A percentile compares a stretch with the other conserved stretches of the same genome.
Conservation (phyloP, 495 filamentous ascomycete genomes). For the Rusavskia elegans region DNA sequence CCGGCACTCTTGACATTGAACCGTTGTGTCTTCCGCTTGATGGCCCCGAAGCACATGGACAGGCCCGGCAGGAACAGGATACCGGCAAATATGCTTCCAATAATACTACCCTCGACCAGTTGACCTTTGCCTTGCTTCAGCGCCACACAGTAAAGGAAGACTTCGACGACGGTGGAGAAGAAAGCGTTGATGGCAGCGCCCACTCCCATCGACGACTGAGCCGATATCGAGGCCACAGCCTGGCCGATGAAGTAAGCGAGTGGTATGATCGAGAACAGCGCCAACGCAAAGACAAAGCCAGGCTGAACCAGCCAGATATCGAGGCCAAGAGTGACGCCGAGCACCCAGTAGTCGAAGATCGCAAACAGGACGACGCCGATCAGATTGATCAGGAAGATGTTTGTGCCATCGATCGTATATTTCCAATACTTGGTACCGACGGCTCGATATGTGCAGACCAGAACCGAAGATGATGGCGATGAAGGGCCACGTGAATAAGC, state of each 20-base stretch:
- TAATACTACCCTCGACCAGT: constrained; percentile 89
- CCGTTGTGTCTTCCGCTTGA: constrained; percentile 94
- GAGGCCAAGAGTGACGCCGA: constrained; percentile 49
- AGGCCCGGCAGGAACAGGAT: constrained; percentile 92
- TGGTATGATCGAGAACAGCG: constrained; percentile 84
- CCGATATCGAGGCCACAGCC: constrained; percentile 97
- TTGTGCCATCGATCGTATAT: constrained; percentile 95
- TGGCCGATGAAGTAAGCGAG: constrained; percentile 99
- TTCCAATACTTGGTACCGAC: constrained; percentile 96
- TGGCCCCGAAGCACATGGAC: constrained; percentile 96
- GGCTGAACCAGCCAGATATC: constrained; percentile 58
- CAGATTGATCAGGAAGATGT: constrained; percentile 97
- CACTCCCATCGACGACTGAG: constrained; percentile 98
- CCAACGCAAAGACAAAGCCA: constrained; percentile 70
- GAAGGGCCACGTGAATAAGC: constrained; percentile 53
- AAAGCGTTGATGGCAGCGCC: constrained; percentile 97
- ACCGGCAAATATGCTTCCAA: constrained; percentile 95
- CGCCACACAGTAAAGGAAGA: constrained; percentile 94
- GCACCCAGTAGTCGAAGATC: constrained; percentile 78
- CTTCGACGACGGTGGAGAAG: constrained; percentile 97
- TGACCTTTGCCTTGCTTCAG: constrained; percentile 83
- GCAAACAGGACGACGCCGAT: constrained; percentile 80
- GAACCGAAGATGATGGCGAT: constrained; percentile 63
- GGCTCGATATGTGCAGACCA: constrained; percentile 93
- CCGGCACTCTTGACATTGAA: constrained; percentile 97